Percentiles rank a stretch among this genome's conserved stretches.
Conservation (phyloP, 345 rosid genomes). For the Passiflora organensis region DNA sequence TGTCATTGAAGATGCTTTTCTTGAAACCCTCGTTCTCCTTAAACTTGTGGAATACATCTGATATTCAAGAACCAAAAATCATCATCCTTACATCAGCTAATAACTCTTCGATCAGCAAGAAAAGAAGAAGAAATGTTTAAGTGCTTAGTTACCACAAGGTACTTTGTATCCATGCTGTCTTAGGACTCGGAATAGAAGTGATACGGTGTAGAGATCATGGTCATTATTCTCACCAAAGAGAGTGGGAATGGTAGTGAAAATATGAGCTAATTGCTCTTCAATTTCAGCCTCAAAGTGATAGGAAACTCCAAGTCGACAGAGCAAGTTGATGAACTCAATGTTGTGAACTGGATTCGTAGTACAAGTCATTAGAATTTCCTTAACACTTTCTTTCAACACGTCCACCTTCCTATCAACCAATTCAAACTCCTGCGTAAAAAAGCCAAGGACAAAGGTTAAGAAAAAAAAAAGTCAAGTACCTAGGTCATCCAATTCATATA, state of each 20-base stretch:
- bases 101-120: neutral
- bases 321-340: neutral
- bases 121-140: neutral
- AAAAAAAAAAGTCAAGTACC: too few relatives aligned
- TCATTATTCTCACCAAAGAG: neutral
- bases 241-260: neutral
- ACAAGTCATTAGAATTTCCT: too few relatives aligned
- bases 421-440: too few relatives aligned
- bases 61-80: too few relatives aligned
- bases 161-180: neutral
- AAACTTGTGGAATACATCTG: constrained; percentile 32
- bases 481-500: too few relatives aligned
- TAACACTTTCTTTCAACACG: too few relatives aligned
- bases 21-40: constrained; percentile 14
- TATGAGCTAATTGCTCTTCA: neutral
- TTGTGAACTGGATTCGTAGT: neutral
- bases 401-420: too few relatives aligned
- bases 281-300: neutral
- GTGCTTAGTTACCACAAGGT: neutral
- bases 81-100: neutral
- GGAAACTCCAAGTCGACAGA: neutral
- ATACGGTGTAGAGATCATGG: neutral
- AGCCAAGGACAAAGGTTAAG: too few relatives aligned
- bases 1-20: constrained; percentile 3
- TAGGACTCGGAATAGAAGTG: neutral